A percentile compares a stretch with the other conserved stretches of the same genome.
Conservation (phyloP, 2,329 filamentous ascomycete genomes). For the Colletotrichum aenigma region DNA sequence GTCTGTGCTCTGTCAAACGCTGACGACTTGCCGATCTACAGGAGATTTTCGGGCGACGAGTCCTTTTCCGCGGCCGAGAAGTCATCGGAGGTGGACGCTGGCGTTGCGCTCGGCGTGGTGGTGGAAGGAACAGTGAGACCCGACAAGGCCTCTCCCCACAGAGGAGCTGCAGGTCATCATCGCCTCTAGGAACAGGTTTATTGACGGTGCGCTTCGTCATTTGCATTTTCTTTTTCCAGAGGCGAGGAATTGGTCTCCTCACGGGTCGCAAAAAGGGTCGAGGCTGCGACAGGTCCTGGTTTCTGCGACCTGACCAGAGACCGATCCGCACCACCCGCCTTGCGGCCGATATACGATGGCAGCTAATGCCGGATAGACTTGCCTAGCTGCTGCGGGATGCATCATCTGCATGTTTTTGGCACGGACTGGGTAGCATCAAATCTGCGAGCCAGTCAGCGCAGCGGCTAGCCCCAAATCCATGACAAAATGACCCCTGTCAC, state of each 20-base stretch:
- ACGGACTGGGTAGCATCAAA: conserved; percentile 9
- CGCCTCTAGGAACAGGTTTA: conserved; percentile 16
- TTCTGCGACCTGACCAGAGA: conserved; percentile 12
- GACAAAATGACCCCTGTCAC: conserved; percentile 15
- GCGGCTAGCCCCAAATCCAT: conserved; percentile 19
- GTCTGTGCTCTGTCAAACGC: neutral
- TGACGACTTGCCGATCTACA: conserved; percentile 5
- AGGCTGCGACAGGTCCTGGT: conserved; percentile 17
- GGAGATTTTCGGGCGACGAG: conserved; percentile 24
- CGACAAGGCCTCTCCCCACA: conserved; percentile 1
- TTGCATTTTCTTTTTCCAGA: conserved; percentile 10
- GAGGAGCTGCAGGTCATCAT: conserved; percentile 20
- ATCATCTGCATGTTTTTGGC: conserved; percentile 21
- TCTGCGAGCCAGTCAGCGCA: conserved; percentile 20
- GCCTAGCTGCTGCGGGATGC: conserved; percentile 22
- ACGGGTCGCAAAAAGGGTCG: neutral
- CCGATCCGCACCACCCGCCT: conserved; percentile 17
- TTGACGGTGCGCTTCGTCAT: conserved; percentile 17
- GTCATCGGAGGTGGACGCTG: conserved; percentile 19
- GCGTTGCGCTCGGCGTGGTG: conserved; percentile 22
- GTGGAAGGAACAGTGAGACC: conserved; percentile 20
- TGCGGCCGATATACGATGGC: conserved; percentile 21
- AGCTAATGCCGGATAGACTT: conserved; percentile 22
- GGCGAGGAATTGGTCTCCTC: neutral
- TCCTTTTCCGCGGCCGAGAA: conserved; percentile 17